Evolutionary conservation across 768 basidiomycete genomes (phyloP).

Genomic region (Pulveroboletus sp.): DNA sequence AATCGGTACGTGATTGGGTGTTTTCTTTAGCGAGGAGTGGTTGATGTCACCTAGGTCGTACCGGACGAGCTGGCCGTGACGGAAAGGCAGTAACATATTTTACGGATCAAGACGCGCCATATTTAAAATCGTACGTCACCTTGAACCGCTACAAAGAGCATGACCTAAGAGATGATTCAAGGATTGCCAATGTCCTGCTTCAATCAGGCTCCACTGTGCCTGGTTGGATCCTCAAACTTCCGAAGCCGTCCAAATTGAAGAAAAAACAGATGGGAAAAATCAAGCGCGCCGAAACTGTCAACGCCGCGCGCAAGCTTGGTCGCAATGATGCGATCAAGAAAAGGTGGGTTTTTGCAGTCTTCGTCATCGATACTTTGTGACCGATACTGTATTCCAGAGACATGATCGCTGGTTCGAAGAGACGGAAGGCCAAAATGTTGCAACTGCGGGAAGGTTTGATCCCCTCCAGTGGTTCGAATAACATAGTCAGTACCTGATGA

Average conservation of each 20-base stretch:
- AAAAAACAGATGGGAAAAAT: constrained; percentile 80
- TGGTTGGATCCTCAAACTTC: constrained; percentile 94
- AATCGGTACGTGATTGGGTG: constrained; percentile 55
- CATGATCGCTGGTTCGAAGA: constrained; percentile 73
- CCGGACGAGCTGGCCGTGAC: constrained; percentile 87
- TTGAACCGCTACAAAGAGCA: neutral
- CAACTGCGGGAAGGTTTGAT: neutral
- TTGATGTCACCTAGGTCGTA: constrained; percentile 59
- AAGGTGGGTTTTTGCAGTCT: constrained; percentile 41
- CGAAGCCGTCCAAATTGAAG: constrained; percentile 88
- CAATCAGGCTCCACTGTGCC: constrained; percentile 90
- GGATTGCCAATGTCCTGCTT: constrained; percentile 92
- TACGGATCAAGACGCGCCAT: constrained; percentile 88
- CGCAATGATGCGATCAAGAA: constrained; percentile 69
- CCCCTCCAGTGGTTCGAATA: neutral
- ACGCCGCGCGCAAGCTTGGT: constrained; percentile 64
- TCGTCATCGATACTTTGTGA: neutral
- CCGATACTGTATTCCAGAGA: constrained; percentile 44
- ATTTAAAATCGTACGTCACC: constrained; percentile 75
- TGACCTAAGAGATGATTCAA: constrained; percentile 30
- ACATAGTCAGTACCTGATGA: neutral
- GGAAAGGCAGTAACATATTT: constrained; percentile 96
- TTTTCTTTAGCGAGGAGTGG: neutral
- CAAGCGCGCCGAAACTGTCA: constrained; percentile 73
- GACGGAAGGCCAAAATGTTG: constrained; percentile 46